A percentile compares a stretch with the other conserved stretches of the same genome.
These are phyloP conservation scores for Rosa hybrid DNA, from an alignment of 331 rosid genomes.

Conservation along the genomic window DNA sequence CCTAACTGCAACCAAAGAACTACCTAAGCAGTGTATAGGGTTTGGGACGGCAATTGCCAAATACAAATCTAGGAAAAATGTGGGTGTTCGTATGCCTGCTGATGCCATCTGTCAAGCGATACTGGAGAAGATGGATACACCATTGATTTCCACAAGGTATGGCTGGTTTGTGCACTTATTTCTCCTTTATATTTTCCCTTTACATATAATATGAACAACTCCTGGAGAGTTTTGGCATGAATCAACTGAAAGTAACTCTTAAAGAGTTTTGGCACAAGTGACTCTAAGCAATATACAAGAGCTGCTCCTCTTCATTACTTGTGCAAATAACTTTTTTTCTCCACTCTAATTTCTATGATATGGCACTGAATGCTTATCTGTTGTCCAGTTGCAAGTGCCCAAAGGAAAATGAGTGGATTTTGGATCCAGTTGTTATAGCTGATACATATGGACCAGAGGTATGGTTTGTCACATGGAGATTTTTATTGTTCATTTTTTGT, in stretches of 20 bases:
- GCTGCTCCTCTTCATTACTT: slow-evolving; percentile 11
- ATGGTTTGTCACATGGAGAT: slow-evolving; percentile 27
- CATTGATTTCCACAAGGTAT: slow-evolving; percentile 81
- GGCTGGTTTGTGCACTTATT: slow-evolving; percentile 23
- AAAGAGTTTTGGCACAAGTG: not conserved
- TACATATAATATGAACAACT: not conserved
- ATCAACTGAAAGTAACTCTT: not conserved
- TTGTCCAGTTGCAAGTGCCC: slow-evolving; percentile 74
- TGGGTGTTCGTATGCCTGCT: slow-evolving; percentile 94
- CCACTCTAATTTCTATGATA: not conserved
- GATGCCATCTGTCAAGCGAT: slow-evolving; percentile 81
- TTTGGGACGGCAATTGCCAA: slow-evolving; percentile 70
- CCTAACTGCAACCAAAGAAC: slow-evolving; percentile 83
- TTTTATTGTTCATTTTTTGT: not conserved
- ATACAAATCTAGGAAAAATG: slow-evolving; percentile 70
- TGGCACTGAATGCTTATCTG: slow-evolving; percentile 11
- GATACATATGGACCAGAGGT: slow-evolving; percentile 92
- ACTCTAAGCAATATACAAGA: slow-evolving; percentile 5
- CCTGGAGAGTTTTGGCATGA: not conserved
- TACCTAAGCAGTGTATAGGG: slow-evolving; percentile 85
- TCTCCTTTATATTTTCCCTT: not conserved
- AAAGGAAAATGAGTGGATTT: slow-evolving; percentile 79
- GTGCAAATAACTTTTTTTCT: not conserved
- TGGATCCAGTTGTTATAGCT: slow-evolving; percentile 85
- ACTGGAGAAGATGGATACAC: slow-evolving; percentile 76